phyloP scores from a whole-genome alignment of 148 eudicot genomes.

The Polygonum maritimum region DNA sequence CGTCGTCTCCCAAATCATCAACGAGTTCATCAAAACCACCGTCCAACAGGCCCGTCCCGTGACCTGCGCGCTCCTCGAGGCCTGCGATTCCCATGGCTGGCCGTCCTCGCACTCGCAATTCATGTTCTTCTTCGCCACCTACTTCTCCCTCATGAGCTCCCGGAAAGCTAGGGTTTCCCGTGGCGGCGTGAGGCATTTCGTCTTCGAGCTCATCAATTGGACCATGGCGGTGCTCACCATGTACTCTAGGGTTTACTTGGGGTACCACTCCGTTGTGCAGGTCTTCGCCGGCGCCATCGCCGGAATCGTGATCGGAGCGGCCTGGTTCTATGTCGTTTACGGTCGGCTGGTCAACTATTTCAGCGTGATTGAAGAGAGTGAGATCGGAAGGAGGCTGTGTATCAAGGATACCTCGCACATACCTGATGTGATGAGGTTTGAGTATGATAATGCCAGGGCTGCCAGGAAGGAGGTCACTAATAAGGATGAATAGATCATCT shows the following conservation, averaged over 20 bases:
- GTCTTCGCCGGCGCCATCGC: constrained; percentile 75
- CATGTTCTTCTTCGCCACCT: constrained; percentile 78
- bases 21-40: constrained; percentile 53
- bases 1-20: constrained; percentile 58
- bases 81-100: constrained; percentile 93
- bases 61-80: constrained; percentile 65
- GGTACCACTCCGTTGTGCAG: constrained; percentile 75
- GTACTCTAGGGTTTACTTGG: constrained; percentile 83
- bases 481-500: constrained; percentile 20
- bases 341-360: constrained; percentile 30
- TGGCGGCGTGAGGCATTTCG: constrained; percentile 28
- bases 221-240: constrained; percentile 58
- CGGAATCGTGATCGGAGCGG: constrained; percentile 47
- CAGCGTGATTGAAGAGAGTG: constrained; percentile 69
- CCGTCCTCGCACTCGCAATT: constrained; percentile 87
- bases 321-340: constrained; percentile 74
- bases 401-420: constrained; percentile 91
- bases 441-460: constrained; percentile 74
- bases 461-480: constrained; percentile 34
- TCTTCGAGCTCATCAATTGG: constrained; percentile 44
- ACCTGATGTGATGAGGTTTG: constrained; percentile 73
- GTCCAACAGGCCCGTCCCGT: constrained; percentile 75
- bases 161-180: constrained; percentile 23
- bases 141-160: constrained; percentile 44
- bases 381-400: constrained; percentile 56